Evolutionary conservation across 129 eudicot genomes (phyloP), one percentile per base, ranked within the genome.

Genomic region (Heracleum sosnowskyi): DNA sequence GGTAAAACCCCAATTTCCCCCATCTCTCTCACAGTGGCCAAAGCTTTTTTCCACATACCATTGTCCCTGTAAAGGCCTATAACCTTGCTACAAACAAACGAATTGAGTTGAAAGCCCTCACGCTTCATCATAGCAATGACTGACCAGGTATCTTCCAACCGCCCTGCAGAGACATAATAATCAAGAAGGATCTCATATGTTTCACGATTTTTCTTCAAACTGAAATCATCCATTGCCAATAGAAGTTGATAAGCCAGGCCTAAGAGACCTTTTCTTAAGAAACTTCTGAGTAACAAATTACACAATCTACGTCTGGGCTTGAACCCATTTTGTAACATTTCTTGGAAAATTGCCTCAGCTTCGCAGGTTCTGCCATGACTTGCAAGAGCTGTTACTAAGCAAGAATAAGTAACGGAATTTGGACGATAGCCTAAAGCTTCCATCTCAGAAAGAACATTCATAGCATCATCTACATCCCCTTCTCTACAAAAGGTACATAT

Each of bases 11-110:
- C 98, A 53, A 78, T 78, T 44, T 88, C 92, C 41, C 75, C 72
- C 41, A 93, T 84, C 82, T 93, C 95, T 53, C 71, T 82, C 46
- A 93, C 44, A 55, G 91, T 80, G 22, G 79, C 88, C 75, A 85
- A 79, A 49, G 92, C 98, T 76, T 93, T 93, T 81, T 85, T 93
- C 97, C 98, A 93, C 98, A 93, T 93, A 24, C 98, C 98, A 46
- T 93, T 91, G 51, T 93, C 97, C 74, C 98, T 89, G 37, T 93
- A 93, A 42, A 93, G 85, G 11, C 81, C 88, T 81, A 93, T 93
- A 75, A 93, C 85, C 83, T 88, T 87, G 79, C 97, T 86, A 69
- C 85, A 93, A 57, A 90, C 94, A 83, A 86, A 90, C 8, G 91
- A 81, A 84, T 89, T 74, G 1, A 85, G 88, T 20, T 76, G 81